Conservation (phyloP, 176 grass and related monocot species). For the Rhynchospora pubera region DNA sequence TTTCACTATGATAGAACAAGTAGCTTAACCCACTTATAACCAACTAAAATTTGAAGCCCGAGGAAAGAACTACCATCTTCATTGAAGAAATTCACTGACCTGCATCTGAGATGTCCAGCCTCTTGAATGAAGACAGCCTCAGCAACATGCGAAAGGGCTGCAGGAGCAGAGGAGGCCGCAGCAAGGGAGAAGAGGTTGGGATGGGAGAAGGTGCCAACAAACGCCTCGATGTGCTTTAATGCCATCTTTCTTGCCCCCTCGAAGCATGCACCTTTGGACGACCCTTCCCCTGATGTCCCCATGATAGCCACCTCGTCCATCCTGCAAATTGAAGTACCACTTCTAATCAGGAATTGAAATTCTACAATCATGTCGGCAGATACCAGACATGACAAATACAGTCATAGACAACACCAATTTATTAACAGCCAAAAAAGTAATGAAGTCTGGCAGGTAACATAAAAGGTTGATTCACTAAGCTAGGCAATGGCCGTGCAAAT, state of each 20-base stretch:
- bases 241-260: conserved; percentile 96
- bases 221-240: conserved; percentile 91
- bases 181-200: conserved; percentile 68
- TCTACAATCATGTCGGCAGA: not conserved
- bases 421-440: not conserved
- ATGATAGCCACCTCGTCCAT: conserved; percentile 80
- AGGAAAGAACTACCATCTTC: not conserved
- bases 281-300: conserved; percentile 63
- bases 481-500: not conserved
- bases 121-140: conserved; percentile 86
- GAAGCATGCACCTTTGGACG: conserved; percentile 67
- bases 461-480: not conserved
- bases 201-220: conserved; percentile 83
- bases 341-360: not conserved
- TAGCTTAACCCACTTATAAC: not conserved
- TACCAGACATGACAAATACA: not conserved
- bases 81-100: conserved; percentile 34
- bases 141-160: conserved; percentile 62
- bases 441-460: not conserved
- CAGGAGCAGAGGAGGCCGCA: conserved; percentile 60
- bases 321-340: conserved; percentile 36
- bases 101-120: conserved; percentile 99
- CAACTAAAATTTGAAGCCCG: not conserved
- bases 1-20: not conserved
- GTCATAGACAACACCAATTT: not conserved